Conservation (phyloP, 306 rosid species). For the Inga laurina region DNA sequence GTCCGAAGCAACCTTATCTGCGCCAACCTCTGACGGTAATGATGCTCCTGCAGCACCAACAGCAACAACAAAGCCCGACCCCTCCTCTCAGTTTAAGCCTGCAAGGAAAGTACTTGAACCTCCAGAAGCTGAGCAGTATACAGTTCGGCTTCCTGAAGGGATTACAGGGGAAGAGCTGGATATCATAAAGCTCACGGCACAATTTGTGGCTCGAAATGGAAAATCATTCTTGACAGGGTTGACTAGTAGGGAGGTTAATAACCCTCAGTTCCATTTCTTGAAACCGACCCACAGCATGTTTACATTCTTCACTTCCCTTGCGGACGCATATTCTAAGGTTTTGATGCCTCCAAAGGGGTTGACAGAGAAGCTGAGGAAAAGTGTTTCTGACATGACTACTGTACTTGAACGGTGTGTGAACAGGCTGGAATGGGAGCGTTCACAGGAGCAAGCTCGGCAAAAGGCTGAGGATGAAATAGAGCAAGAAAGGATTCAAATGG, state of each 20-base stretch:
- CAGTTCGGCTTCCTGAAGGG: conserved; percentile 95
- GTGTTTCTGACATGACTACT: conserved; percentile 81
- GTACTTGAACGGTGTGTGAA: conserved; percentile 90
- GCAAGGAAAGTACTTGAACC: conserved; percentile 80
- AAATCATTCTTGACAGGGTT: conserved; percentile 86
- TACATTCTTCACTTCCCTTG: conserved; percentile 90
- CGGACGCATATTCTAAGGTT: conserved; percentile 90
- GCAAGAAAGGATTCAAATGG: conserved; percentile 92
- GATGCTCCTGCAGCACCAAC: conserved; percentile 36
- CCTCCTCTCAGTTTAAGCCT: conserved; percentile 69
- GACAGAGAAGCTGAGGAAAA: conserved; percentile 77
- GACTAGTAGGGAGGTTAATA: conserved; percentile 90
- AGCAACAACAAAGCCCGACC: conserved; percentile 52
- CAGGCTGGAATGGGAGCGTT: conserved; percentile 92
- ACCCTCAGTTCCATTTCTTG: conserved; percentile 89
- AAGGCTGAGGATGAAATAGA: conserved; percentile 93
- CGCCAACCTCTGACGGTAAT: conserved; percentile 45
- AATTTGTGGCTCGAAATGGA: conserved; percentile 95
- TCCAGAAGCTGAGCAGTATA: conserved; percentile 91
- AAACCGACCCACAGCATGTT: conserved; percentile 98
- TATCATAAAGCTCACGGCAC: conserved; percentile 93
- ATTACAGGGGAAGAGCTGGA: conserved; percentile 94
- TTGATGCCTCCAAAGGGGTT: conserved; percentile 90
- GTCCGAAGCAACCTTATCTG: conserved; percentile 44
- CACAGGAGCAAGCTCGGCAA: conserved; percentile 96